Base-by-base conservation (phyloP, 1,139 yeast species). In the Yamadazyma atlantica region DNA sequence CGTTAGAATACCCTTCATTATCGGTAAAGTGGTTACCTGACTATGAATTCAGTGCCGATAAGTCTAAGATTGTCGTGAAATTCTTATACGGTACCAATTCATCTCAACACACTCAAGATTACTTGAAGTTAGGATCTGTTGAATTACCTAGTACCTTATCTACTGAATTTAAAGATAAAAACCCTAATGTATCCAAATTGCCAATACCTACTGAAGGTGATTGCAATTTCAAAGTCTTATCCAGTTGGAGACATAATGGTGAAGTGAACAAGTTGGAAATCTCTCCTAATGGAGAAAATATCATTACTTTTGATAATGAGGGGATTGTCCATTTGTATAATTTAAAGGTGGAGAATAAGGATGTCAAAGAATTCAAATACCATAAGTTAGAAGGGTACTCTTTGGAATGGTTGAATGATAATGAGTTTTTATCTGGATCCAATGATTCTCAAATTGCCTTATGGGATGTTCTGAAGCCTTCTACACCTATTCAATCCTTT, bases 301-400 rank as follows among this genome's bases (percentile, higher is more conserved):
- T 75, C 9, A 69, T 79, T 17, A 69, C 82, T 1, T 75, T 78
- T 46, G 76, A 78, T 40, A 69, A 68, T 39, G 61, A 60, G 31
- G 85, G 85, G 11, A 62, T 64, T 30, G 64, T 77, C 33, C 68
- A 73, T 44, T 50, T 73, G 26, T 75, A 58, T 49, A 69, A 69
- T 42, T 55, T 60, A 48, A 49, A 41, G 41, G 46, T 43, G 39
- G 47, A 41, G 2, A 22, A 38, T 10, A 51, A 43, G 35, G 64
- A 49, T 35, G 50, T 59, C 14, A 51, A 54, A 11, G 70, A 67
- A 29, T 75, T 83, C 40, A 72, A 74, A 44, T 79, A 73, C 52
- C 95, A 87, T 57, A 65, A 68, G 16, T 69, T 65, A 38, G 88
- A 82, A 48, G 95, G 94, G 0, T 80, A 72, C 56, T 85, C 85